Conservation (phyloP, 1,139 yeast genomes). For the Arxiozyma slooffiae region DNA sequence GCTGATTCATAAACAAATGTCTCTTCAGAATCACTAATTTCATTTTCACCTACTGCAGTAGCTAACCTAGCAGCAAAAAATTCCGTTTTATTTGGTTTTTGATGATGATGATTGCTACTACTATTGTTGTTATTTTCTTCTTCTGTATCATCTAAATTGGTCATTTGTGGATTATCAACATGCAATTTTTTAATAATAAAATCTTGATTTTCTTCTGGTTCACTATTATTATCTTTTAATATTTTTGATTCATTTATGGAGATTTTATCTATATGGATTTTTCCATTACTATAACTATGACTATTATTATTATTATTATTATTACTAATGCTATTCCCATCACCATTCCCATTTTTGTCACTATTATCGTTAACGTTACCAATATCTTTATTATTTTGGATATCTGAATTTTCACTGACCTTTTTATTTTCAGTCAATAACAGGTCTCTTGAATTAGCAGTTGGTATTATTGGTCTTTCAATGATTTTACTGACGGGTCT, state of each 20-base stretch:
- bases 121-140: conserved; percentile 4
- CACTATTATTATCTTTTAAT: not conserved
- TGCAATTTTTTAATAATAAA: too few relatives aligned
- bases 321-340: too few relatives aligned
- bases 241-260: not conserved
- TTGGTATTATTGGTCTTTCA: conserved; percentile 3
- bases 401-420: not conserved
- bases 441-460: conserved; percentile 4
- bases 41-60: conserved; percentile 85
- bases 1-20: conserved; percentile 78
- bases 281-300: not conserved
- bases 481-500: conserved; percentile 3
- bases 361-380: too few relatives aligned
- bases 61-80: conserved; percentile 91
- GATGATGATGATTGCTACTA: conserved; percentile 4
- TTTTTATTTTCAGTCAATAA: not conserved
- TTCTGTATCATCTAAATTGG: not conserved
- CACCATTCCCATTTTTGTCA: too few relatives aligned
- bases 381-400: not conserved
- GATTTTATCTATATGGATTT: not conserved
- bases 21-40: conserved; percentile 81
- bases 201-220: conserved; percentile 1
- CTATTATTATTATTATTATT: not conserved
- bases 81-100: conserved; percentile 58
- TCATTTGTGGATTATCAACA: not conserved